Base-by-base conservation (phyloP, 164 flowering plant species). In the Aristolochia contorta region DNA sequence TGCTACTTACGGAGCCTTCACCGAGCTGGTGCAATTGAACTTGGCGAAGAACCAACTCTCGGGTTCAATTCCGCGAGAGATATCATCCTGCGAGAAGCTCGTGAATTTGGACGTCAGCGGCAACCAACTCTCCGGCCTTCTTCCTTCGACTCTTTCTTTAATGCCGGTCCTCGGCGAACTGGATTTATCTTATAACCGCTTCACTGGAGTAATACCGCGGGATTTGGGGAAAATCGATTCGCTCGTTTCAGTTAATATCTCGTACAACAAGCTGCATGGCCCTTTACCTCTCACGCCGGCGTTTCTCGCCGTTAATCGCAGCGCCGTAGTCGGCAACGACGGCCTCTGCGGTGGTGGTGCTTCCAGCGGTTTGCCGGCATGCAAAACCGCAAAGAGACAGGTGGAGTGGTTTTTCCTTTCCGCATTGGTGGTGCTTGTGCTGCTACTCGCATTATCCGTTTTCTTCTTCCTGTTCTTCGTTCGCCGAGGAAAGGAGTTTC, bases 131-230 rank as follows among this genome's bases (percentile, higher is more conserved):
- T 62, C 24, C 0, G 97, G 96, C 19, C 65, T 37, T 47, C 83
- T 91, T 52, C 97, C 97, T 0, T 6, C 23, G 0, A 60, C 65
- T 21, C 61, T 91, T 27, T 66, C 84, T 0, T 63, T 63, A 25
- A 71, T 85, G 84, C 89, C 89, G 1, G 94, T 84, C 58, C 80
- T 86, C 16, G 77, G 94, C 0, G 75, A 73, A 67, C 84, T 86
- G 19, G 90, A 86, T 47, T 65, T 91, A 65, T 85, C 94, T 0
- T 69, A 66, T n/a, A 88, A 86, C 65, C 68, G 69, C 49, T 64
- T 91, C 7, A 69, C 84, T 0, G 94, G 96, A 8, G 69, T 74
- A 59, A 79, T 88, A 18, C 94, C 97, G 6, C 15, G 48, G 3
- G 72, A 74, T 58, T 67, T 85, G 55, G 89, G 89, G 0, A 50